Base-by-base conservation (phyloP, 169 alveolate genomes). In the Nephromyces sp. region DNA sequence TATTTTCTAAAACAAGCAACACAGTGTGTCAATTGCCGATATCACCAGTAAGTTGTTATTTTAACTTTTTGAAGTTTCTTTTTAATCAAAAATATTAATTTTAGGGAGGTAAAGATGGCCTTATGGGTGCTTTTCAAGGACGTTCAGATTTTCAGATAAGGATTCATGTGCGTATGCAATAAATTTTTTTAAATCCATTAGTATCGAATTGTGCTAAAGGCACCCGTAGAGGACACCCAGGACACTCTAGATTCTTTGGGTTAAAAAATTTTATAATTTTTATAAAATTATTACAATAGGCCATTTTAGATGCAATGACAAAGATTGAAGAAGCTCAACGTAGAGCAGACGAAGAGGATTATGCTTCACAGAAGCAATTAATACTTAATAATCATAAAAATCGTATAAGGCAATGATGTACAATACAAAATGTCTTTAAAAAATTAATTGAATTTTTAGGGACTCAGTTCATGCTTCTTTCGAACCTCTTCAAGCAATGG, bases 401-500 rank as follows among this genome's bases (percentile, higher is more conserved):
- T 32, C 28, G 78, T 6, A 71, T 71, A n/a, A 35, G 78, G 78
- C 43, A 28, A 31, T 30, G 5, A 15, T 15, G 57, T 15, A 15
- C 15, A 29, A 57, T 6, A 15, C 4, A 34, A n/a, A 51, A 63
- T 2, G 0, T 8, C 6, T 24, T 21, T 21, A 51, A 2, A 24
- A 63, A 34, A 3, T 63, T 24, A 21, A 63, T 63, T 25, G 28
- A 34, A 22, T 21, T 34, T 4, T 21, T 66, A 71, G 78, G 15
- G 78, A 71, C 31, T 32, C 65, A 43, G 78, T 71, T 31, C 67
- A 31, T 24, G 78, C 78, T 0, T 70, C 78, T 1, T 71, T 71
- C 24, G 78, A 71, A 25, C 78, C 78, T 0, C 68, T 71, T 6
- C 78, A 57, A 35, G 78, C 65, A 2, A 71, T 71, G 78, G 78